Conservation (phyloP, 192 early-diverging fungal species). For the Gamsiella multidivaricata region DNA sequence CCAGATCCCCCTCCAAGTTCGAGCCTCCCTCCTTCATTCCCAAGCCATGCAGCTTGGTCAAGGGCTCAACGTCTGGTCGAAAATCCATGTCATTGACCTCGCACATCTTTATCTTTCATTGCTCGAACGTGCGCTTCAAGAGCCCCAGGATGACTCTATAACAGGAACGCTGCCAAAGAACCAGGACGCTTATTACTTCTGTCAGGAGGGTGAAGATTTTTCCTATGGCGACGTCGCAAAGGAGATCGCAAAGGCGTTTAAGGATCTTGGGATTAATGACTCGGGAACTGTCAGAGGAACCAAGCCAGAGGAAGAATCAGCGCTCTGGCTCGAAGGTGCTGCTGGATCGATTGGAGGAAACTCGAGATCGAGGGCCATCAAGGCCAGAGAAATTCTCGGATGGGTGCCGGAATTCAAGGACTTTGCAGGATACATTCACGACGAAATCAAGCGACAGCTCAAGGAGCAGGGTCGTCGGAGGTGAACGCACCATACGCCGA, state of each 20-base stretch:
- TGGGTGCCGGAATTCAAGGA: slow-evolving; percentile 41
- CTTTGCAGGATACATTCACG: slow-evolving; percentile 24
- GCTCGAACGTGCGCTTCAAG: slow-evolving; percentile 28
- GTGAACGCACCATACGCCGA: background rate
- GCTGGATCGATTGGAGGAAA: slow-evolving; percentile 18
- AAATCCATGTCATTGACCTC: slow-evolving; percentile 40
- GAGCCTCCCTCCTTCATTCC: slow-evolving; percentile 7
- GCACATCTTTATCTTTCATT: slow-evolving; percentile 30
- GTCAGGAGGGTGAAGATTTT: slow-evolving; percentile 29
- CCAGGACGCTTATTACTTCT: slow-evolving; percentile 43
- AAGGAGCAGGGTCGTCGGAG: background rate
- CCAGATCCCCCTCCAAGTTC: slow-evolving; percentile 26
- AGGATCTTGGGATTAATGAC: slow-evolving; percentile 12
- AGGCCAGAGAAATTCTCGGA: slow-evolving; percentile 30
- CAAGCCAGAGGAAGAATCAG: slow-evolving; percentile 9
- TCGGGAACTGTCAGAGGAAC: slow-evolving; percentile 15
- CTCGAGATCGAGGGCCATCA: slow-evolving; percentile 28
- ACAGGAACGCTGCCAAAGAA: slow-evolving; percentile 33
- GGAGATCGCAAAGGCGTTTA: slow-evolving; percentile 31
- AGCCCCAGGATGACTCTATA: slow-evolving; percentile 32
- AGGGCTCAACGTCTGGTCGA: slow-evolving; percentile 36
- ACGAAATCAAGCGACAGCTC: slow-evolving; percentile 20
- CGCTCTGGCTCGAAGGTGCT: slow-evolving; percentile 6
- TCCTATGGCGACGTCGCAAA: slow-evolving; percentile 21
- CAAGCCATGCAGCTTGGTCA: slow-evolving; percentile 31